A percentile compares a stretch with the other conserved stretches of the same genome.
These are phyloP conservation scores for Camelina neglecta DNA, from an alignment of 345 rosid species.

Conservation along the genomic window DNA sequence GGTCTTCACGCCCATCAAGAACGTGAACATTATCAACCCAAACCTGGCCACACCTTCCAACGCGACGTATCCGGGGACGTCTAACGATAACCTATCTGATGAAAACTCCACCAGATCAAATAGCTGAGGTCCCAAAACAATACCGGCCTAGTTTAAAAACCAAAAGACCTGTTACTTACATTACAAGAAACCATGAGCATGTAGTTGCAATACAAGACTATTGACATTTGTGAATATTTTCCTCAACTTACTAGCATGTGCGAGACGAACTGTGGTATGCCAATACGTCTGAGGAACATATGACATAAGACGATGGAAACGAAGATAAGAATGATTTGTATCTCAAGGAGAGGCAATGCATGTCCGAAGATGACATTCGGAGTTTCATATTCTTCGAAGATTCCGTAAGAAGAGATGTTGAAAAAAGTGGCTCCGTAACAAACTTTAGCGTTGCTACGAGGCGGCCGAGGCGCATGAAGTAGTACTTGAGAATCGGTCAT, in stretches of 20 bases:
- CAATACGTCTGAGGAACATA: constrained; percentile 36
- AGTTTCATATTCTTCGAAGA: constrained; percentile 19
- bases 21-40: constrained; percentile 51
- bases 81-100: constrained; percentile 22
- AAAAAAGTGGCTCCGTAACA: constrained; percentile 30
- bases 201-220: constrained; percentile 8
- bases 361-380: constrained; percentile 32
- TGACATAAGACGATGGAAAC: constrained; percentile 19
- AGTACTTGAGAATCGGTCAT: constrained; percentile 16
- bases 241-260: constrained; percentile 41
- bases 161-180: constrained; percentile 10
- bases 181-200: not conserved
- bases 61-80: constrained; percentile 27
- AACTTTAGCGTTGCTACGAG: not conserved
- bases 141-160: constrained; percentile 32
- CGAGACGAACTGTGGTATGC: constrained; percentile 39
- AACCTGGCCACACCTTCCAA: constrained; percentile 46
- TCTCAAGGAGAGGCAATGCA: constrained; percentile 46
- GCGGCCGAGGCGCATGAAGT: constrained; percentile 15
- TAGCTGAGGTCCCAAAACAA: constrained; percentile 35
- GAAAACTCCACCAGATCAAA: constrained; percentile 31
- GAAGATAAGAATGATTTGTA: constrained; percentile 36
- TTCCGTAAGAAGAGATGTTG: constrained; percentile 40
- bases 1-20: constrained; percentile 57
- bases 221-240: not conserved